Evolutionary conservation across 306 rosid species (phyloP).

Genomic region (Hippophae rhamnoides): DNA sequence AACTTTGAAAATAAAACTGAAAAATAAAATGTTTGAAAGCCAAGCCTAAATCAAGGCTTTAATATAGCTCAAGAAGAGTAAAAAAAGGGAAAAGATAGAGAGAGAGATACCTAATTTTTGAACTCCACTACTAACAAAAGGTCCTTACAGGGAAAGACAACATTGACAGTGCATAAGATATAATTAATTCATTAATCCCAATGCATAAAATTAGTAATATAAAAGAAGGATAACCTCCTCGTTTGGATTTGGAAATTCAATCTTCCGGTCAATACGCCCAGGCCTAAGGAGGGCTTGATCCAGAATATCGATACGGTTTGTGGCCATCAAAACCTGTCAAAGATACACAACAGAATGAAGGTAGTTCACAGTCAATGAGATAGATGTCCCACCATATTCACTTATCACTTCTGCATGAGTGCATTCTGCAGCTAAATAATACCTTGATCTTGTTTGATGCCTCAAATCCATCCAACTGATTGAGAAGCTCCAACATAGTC

Average conservation of each 20-base stretch:
- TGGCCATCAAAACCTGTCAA: conserved; percentile 92
- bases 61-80: too few species aligned
- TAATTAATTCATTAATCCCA: too few species aligned
- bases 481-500: conserved; percentile 97
- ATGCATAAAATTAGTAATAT: too few species aligned
- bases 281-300: conserved; percentile 99
- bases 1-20: too few species aligned
- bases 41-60: too few species aligned
- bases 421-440: conserved; percentile 2
- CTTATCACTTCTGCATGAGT: background rate
- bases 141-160: too few species aligned
- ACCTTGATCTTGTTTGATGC: conserved; percentile 99
- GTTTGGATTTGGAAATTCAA: conserved; percentile 95
- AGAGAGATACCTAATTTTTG: too few species aligned
- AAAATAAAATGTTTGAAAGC: too few species aligned
- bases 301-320: conserved; percentile 93
- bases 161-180: too few species aligned
- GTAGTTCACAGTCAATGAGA: background rate
- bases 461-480: conserved; percentile 99
- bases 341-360: conserved; percentile 9
- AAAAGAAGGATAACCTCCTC: conserved; percentile 46
- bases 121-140: too few species aligned
- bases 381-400: background rate
- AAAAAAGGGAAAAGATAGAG: too few species aligned
- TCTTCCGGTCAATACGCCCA: conserved; percentile 92